Evolutionary conservation across 257 asterid species (phyloP), one percentile per base, ranked within the genome.

Genomic region (Cynanchum wilfordii): DNA sequence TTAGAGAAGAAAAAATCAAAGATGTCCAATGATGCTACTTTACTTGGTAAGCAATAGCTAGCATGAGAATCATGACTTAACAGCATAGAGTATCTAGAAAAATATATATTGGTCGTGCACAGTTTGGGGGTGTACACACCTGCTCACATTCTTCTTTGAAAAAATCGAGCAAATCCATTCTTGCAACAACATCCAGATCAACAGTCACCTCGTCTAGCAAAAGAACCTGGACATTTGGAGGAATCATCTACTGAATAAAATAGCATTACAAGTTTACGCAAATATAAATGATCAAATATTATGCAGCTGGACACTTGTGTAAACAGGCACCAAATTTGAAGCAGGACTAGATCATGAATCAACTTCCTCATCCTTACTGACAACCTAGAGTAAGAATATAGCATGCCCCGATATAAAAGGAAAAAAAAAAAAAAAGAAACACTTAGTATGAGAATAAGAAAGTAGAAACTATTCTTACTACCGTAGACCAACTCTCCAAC

Each of bases 191-290:
- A 81, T 94, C 99, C 47, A 94, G 87, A 73, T 94, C 98, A 49
- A 94, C 98, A 9, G 99, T 94, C 75, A 94, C 96, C 86, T 91
- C 99, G 78, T 94, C 99, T 11, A 94, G 83, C 90, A 94, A 85
- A 81, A 91, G 99, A 81, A 90, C 97, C 98, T 94, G 88, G 58
- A 76, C 6, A 67, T 72, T 29, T 33, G 55, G 9, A 66, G 9
- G 30, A 24, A 66, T n/a, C 40, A 17, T 7, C 3, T 17, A 74
- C 24, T 4, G 12, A 40, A 36, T 10, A 17, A 42, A 44, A 22
- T 56, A 3, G 54, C 24, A 56, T 19, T 45, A 44, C 60, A 25
- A 69, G 36, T 19, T 25, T 52, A 51, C 20, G 29, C 15, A 47
- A 73, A 42, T 5, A 40, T 1, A 20, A 4, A 6, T 3, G 10